Percentiles rank a stretch among this genome's conserved stretches.
phyloP scores from a whole-genome alignment of 2,329 filamentous ascomycete genomes.

The Pseudocercospora eumusae region DNA sequence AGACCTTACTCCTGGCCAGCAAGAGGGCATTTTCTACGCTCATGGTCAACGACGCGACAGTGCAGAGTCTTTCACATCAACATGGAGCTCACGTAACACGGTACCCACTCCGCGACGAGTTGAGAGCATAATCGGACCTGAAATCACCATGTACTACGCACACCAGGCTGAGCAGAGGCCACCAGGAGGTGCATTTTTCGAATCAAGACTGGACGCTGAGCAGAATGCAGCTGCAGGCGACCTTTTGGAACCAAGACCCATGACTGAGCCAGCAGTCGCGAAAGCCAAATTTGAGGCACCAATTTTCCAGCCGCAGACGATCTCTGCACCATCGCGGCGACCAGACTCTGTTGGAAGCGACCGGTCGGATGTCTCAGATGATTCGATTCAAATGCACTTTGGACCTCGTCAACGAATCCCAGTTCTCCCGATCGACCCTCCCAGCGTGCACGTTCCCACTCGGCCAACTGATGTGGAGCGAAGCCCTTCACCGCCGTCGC shows the following conservation, averaged over 20 bases:
- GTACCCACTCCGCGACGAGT: conserved; percentile 68
- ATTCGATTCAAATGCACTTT: conserved; percentile 26
- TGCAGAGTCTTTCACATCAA: conserved; percentile 64
- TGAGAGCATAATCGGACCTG: conserved; percentile 72
- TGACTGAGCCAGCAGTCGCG: conserved; percentile 1
- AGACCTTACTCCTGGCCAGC: conserved; percentile 49
- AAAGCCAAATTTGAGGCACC: neutral
- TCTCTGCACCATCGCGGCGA: conserved; percentile 11
- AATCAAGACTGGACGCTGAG: conserved; percentile 38
- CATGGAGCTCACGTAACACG: conserved; percentile 57
- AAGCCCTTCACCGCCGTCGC: neutral
- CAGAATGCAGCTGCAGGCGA: conserved; percentile 50
- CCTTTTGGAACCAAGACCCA: conserved; percentile 42
- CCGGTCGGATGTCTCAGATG: conserved; percentile 20
- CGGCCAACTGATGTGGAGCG: conserved; percentile 12
- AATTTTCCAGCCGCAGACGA: neutral
- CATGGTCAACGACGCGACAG: conserved; percentile 32
- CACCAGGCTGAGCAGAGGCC: conserved; percentile 57
- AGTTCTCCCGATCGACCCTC: neutral
- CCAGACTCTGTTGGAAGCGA: conserved; percentile 21
- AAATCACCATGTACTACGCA: conserved; percentile 74
- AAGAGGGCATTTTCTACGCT: conserved; percentile 23
- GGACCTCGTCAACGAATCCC: conserved; percentile 12
- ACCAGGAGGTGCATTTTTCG: conserved; percentile 47
- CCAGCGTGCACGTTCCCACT: conserved; percentile 16